Evolutionary conservation across 192 early-diverging fungal species (phyloP).

Genomic region (Linnemannia exigua): DNA sequence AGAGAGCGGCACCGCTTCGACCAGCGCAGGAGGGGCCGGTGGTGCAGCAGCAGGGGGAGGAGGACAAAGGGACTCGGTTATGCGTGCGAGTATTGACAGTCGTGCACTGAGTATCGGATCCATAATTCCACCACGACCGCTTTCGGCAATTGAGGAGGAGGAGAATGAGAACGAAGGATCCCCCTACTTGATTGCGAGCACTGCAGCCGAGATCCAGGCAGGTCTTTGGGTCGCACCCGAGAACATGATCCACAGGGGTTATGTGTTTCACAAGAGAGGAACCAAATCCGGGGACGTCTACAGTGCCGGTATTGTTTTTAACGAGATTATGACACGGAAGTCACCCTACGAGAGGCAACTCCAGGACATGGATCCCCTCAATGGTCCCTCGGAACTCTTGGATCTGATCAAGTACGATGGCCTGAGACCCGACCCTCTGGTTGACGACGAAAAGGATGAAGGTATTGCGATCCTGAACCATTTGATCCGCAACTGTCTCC

Average conservation of each 20-base stretch:
- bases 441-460: constrained; percentile 13
- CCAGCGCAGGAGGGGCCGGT: too few species aligned
- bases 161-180: constrained; percentile 25
- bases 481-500: constrained; percentile 23
- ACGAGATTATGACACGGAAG: constrained; percentile 54
- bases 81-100: not conserved
- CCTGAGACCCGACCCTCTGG: constrained; percentile 18
- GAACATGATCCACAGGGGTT: constrained; percentile 16
- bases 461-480: constrained; percentile 8
- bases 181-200: not conserved
- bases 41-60: too few species aligned
- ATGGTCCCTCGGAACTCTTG: constrained; percentile 1
- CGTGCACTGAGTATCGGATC: constrained; percentile 4
- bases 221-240: constrained; percentile 25
- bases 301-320: constrained; percentile 57
- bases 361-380: not conserved
- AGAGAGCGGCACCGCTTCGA: not conserved
- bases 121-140: not conserved
- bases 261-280: not conserved
- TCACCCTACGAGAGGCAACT: constrained; percentile 35
- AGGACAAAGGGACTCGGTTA: not conserved
- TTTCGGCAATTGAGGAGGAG: not conserved
- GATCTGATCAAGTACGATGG: constrained; percentile 15
- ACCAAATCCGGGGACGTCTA: constrained; percentile 7
- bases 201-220: constrained; percentile 7